Evolutionary conservation across 345 rosid species (phyloP).

Genomic region (Eucalyptus curtisii): DNA sequence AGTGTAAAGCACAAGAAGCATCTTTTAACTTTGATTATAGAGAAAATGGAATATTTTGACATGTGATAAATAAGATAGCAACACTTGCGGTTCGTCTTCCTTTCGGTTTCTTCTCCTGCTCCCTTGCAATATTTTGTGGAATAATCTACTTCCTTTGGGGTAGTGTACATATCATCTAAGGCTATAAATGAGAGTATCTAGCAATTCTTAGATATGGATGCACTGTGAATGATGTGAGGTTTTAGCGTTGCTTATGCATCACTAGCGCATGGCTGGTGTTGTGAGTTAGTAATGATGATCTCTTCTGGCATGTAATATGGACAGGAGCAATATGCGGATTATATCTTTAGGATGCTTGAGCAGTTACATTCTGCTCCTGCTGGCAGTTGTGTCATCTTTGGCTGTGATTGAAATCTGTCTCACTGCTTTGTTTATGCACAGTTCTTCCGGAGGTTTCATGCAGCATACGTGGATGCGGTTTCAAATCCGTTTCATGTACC

Average conservation of each 20-base stretch:
- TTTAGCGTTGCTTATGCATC: not conserved
- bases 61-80: not conserved
- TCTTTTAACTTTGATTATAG: not conserved
- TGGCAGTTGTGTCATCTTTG: not conserved
- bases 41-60: not conserved
- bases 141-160: not conserved
- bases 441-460: slow-evolving; percentile 89
- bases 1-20: not conserved
- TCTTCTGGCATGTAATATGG: not conserved
- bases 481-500: slow-evolving; percentile 97
- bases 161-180: not conserved
- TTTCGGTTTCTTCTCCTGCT: not conserved
- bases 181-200: not conserved
- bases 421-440: slow-evolving; percentile 1
- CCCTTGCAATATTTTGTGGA: not conserved
- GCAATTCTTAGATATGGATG: not conserved
- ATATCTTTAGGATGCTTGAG: not conserved
- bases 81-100: not conserved
- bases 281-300: not conserved
- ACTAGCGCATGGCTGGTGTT: not conserved
- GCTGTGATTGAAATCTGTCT: not conserved
- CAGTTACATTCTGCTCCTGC: not conserved
- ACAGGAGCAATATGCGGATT: not conserved
- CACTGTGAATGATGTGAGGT: not conserved
- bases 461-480: slow-evolving; percentile 91